Evolutionary conservation across 352 stramenopile species (phyloP).

Genomic region (Phytophthora melonis): DNA sequence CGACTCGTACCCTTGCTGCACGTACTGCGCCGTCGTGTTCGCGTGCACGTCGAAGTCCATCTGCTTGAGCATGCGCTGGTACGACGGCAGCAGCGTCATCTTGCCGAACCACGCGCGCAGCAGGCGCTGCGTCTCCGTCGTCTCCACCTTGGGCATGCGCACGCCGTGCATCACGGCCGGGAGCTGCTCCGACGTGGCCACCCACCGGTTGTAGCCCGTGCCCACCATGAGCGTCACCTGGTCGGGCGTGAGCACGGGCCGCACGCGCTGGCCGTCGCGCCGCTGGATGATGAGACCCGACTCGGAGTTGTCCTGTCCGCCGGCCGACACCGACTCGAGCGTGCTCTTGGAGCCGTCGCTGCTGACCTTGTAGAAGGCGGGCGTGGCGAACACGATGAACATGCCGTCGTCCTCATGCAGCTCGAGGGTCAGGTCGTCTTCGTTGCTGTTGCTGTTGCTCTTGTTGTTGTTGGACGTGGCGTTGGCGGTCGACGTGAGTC

Average conservation of each 20-base stretch:
- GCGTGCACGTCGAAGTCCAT: slow-evolving; percentile 58
- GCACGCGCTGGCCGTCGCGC: slow-evolving; percentile 50
- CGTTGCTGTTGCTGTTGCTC: too few relatives aligned
- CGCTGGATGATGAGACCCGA: slow-evolving; percentile 67
- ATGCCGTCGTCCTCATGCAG: slow-evolving; percentile 70
- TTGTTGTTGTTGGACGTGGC: not conserved
- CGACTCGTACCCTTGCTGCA: slow-evolving; percentile 34
- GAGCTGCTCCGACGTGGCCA: slow-evolving; percentile 52
- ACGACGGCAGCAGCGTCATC: slow-evolving; percentile 66
- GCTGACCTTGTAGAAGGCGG: slow-evolving; percentile 61
- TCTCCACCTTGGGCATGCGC: slow-evolving; percentile 55
- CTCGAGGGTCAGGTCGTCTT: slow-evolving; percentile 55
- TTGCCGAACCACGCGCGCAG: slow-evolving; percentile 68
- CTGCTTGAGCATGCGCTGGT: slow-evolving; percentile 62
- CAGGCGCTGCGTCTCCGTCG: slow-evolving; percentile 42
- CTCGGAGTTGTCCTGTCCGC: slow-evolving; percentile 39
- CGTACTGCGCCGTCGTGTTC: slow-evolving; percentile 45
- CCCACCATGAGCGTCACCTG: slow-evolving; percentile 70
- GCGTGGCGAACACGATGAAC: slow-evolving; percentile 66
- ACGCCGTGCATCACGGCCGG: slow-evolving; percentile 68
- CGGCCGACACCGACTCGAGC: slow-evolving; percentile 40
- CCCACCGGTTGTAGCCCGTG: slow-evolving; percentile 64
- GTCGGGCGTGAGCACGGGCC: slow-evolving; percentile 59
- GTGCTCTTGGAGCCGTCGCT: slow-evolving; percentile 32
- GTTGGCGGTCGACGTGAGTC: slow-evolving; percentile 11